These are phyloP conservation scores for Dentipellis sp. DNA, from an alignment of 768 basidiomycete genomes.

Conservation along the genomic window DNA sequence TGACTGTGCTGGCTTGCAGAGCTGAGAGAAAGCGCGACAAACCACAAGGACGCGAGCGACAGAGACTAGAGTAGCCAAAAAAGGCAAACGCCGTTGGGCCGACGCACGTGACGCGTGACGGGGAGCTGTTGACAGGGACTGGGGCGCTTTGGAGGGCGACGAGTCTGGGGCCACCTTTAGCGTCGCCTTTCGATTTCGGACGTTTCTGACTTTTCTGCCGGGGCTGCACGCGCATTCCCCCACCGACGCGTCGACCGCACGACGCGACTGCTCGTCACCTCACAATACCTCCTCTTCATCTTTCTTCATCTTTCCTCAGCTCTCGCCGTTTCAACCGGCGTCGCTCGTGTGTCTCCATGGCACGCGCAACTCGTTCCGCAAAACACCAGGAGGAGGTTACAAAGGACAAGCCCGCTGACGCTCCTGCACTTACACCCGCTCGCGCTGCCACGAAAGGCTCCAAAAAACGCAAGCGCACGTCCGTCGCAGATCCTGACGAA, in stretches of 20 bases:
- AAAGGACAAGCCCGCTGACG: constrained; percentile 24
- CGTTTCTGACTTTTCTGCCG: constrained; percentile 8
- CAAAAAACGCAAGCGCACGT: constrained; percentile 65
- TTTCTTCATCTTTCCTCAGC: constrained; percentile 6
- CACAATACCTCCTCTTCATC: constrained; percentile 3
- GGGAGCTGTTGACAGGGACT: neutral
- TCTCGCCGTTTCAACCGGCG: neutral
- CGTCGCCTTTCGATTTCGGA: neutral
- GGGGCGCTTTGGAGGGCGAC: constrained; percentile 1
- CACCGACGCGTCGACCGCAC: too few species aligned
- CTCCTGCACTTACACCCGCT: constrained; percentile 12
- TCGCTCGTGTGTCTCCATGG: constrained; percentile 37
- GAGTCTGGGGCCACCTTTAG: neutral
- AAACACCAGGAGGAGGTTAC: constrained; percentile 25
- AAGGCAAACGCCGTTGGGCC: neutral
- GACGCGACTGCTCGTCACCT: too few species aligned
- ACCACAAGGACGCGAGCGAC: neutral
- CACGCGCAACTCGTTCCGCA: constrained; percentile 67
- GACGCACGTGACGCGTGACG: constrained; percentile 5
- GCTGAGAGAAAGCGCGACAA: neutral
- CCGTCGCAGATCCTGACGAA: constrained; percentile 36
- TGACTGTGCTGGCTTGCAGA: constrained; percentile 10
- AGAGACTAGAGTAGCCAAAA: neutral
- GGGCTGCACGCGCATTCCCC: constrained; percentile 20
- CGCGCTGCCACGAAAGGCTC: constrained; percentile 23